Conservation (phyloP, 202 grass and related monocot species). For the Cymbopogon flexuosus region DNA sequence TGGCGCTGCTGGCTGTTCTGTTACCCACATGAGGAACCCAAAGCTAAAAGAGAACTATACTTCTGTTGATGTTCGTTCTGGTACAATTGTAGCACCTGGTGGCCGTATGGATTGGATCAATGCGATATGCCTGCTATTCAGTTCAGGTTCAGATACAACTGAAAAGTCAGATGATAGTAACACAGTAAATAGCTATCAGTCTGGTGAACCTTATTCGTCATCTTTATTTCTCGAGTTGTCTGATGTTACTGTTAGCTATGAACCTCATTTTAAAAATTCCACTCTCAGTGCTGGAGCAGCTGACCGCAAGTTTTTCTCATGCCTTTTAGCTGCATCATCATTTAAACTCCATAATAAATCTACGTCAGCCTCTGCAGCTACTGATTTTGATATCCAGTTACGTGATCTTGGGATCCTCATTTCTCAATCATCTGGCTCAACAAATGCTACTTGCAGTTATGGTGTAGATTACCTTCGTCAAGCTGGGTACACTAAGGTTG, state of each 20-base stretch:
- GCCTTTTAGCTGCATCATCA: constrained; percentile 89
- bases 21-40: constrained; percentile 76
- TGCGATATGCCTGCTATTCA: constrained; percentile 59
- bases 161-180: constrained; percentile 36
- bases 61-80: constrained; percentile 64
- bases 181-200: constrained; percentile 24
- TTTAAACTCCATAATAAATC: constrained; percentile 77
- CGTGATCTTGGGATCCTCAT: constrained; percentile 91
- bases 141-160: constrained; percentile 42
- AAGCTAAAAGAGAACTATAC: constrained; percentile 61
- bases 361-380: constrained; percentile 30
- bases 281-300: constrained; percentile 34
- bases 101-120: constrained; percentile 94
- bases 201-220: constrained; percentile 31
- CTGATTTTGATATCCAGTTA: constrained; percentile 69
- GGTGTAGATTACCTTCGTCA: constrained; percentile 57
- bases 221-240: constrained; percentile 80
- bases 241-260: constrained; percentile 89
- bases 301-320: constrained; percentile 45
- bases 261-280: constrained; percentile 58
- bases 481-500: constrained; percentile 66
- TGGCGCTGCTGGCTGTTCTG: constrained; percentile 63
- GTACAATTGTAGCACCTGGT: constrained; percentile 82
- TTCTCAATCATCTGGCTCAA: constrained; percentile 46
- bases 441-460: constrained; percentile 46